Base-by-base conservation (phyloP, 2,329 filamentous ascomycete genomes). In the Fusarium globosum region DNA sequence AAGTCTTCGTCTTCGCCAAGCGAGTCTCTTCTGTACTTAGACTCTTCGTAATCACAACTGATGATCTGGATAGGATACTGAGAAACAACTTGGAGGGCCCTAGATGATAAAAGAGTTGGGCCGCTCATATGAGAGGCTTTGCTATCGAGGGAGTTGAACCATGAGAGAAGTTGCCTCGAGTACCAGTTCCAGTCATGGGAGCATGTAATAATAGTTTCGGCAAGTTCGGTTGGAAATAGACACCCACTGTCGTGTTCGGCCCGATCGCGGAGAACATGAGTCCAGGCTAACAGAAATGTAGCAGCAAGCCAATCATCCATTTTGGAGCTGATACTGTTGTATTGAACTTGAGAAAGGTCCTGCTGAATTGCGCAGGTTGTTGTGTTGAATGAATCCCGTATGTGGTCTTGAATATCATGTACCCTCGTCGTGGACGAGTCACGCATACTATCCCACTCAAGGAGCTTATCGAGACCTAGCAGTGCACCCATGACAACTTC, bases 181-280 rank as follows among this genome's bases (percentile, higher is more conserved):
- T 65, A 65, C 62, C 57, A 65, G 5, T 62, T 65, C 62, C 57
- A 65, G 10, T 62, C 46, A n/a, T 53, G 10, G 1, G 46, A 62
- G 21, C 10, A 26, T 13, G 62, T 53, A 20, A 65, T 65, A 1
- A 65, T 62, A 5, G 9, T 18, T 4, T 65, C 46, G 4, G 62
- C 46, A 18, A 65, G 46, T 2, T 46, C 39, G 6, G 57, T 38
- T 0, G 62, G 62, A 13, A 65, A 65, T 2, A 38, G 2, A 46
- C 26, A 62, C 3, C 52, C 20, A 7, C 39, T 28, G 0, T 52
- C 39, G 2, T 65, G 20, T 7, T 65, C 26, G 1, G 35, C 26
- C n/a, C 33, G 57, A 21, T 52, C 62, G 10, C 46, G 58, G 5
- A 65, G 57, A 5, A 65, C 46, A 16, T 62, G 46, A 10, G n/a